phyloP scores from a whole-genome alignment of 352 stramenopile species.

The Phytophthora ramorum region DNA sequence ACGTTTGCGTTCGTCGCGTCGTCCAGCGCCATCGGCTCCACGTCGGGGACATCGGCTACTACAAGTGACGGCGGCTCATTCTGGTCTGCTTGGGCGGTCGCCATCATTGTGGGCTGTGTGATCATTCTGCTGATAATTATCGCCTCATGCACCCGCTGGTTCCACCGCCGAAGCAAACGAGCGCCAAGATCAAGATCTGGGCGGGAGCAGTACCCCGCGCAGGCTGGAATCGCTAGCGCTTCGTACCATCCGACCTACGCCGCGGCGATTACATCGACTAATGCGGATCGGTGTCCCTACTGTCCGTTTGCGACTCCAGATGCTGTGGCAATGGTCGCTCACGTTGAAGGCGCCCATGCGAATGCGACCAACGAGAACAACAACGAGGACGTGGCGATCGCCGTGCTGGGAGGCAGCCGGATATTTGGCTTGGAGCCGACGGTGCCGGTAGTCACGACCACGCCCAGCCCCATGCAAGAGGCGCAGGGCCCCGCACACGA shows the following conservation, averaged over 20 bases:
- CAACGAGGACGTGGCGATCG: conserved; percentile 4
- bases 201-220: conserved; percentile 23
- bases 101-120: conserved; percentile 46
- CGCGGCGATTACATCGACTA: conserved; percentile 24
- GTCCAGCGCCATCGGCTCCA: conserved; percentile 74
- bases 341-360: conserved; percentile 62
- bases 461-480: conserved; percentile 5
- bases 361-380: conserved; percentile 15
- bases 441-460: conserved; percentile 29
- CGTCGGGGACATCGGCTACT: conserved; percentile 34
- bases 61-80: conserved; percentile 37
- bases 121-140: conserved; percentile 65
- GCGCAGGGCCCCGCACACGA: conserved; percentile 10
- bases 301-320: conserved; percentile 59
- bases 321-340: conserved; percentile 67
- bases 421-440: conserved; percentile 35
- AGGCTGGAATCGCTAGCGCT: conserved; percentile 9
- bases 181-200: conserved; percentile 3
- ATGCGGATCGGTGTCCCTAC: conserved; percentile 58
- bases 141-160: conserved; percentile 43
- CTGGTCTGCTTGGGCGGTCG: conserved; percentile 70
- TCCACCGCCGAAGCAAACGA: conserved; percentile 28
- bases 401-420: conserved; percentile 36
- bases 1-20: conserved; percentile 83
- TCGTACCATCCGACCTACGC: conserved; percentile 26